Percentiles rank a stretch among this genome's conserved stretches.
Evolutionary conservation across 2,329 filamentous ascomycete genomes (phyloP).

Genomic region (Arthrobotrys sinensis): DNA sequence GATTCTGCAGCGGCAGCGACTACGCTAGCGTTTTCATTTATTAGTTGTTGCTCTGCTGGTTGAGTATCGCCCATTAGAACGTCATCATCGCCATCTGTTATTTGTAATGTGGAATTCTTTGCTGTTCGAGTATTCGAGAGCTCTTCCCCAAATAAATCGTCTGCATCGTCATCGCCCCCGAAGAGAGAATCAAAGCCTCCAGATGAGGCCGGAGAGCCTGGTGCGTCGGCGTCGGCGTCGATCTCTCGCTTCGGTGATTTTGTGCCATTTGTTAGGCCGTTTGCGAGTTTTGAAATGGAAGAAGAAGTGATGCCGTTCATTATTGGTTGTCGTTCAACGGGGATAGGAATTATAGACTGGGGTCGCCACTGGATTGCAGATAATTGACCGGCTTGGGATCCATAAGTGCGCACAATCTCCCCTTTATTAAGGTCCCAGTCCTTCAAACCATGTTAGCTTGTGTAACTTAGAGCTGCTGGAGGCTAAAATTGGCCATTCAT

Average conservation of each 20-base stretch:
- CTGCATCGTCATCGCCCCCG: constrained; percentile 79
- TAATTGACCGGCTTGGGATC: constrained; percentile 83
- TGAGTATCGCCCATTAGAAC: constrained; percentile 61
- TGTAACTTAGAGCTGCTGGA: not conserved
- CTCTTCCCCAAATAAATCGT: constrained; percentile 81
- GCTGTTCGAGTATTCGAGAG: constrained; percentile 74
- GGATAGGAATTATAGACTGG: constrained; percentile 79
- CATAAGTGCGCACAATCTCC: constrained; percentile 79
- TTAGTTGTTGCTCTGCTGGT: constrained; percentile 56
- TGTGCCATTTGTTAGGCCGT: constrained; percentile 63
- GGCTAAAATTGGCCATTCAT: constrained; percentile 3
- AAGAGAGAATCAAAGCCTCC: constrained; percentile 81
- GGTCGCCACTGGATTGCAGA: constrained; percentile 89
- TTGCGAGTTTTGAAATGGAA: constrained; percentile 62
- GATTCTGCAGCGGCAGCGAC: constrained; percentile 27
- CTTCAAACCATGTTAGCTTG: constrained; percentile 32
- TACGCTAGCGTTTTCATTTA: constrained; percentile 55
- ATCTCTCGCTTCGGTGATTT: constrained; percentile 53
- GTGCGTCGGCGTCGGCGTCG: constrained; percentile 63
- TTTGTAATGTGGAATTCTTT: constrained; percentile 65
- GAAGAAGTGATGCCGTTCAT: constrained; percentile 71
- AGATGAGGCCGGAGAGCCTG: constrained; percentile 63
- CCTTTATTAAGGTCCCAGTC: constrained; percentile 97
- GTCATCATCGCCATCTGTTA: constrained; percentile 67
- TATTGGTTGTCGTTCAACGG: constrained; percentile 73